phyloP scores from a whole-genome alignment of 495 filamentous ascomycete species.

The Acidomyces sp. region DNA sequence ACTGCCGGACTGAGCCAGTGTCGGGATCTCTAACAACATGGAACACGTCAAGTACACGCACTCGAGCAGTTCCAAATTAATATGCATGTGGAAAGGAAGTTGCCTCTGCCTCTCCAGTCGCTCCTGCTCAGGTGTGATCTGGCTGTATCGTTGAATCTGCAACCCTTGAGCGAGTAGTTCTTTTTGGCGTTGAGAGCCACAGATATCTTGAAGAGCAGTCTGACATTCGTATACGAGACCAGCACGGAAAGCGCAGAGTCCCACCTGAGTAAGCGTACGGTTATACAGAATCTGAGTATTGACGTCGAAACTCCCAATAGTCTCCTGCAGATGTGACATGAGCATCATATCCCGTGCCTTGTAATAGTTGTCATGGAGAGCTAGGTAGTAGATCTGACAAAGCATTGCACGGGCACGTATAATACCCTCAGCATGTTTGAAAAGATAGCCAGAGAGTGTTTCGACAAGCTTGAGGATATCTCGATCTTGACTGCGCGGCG shows the following conservation, averaged over 20 bases:
- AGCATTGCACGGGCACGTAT: conserved; percentile 94
- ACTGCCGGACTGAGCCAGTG: conserved; percentile 89
- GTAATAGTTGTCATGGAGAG: conserved; percentile 94
- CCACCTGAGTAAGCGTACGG: conserved; percentile 92
- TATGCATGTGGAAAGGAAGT: conserved; percentile 99
- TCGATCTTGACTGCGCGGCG: conserved; percentile 47
- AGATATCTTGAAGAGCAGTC: conserved; percentile 92
- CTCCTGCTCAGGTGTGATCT: conserved; percentile 94
- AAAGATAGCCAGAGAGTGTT: conserved; percentile 86
- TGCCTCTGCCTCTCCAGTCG: conserved; percentile 90
- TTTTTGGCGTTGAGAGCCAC: conserved; percentile 92
- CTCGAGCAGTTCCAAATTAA: conserved; percentile 95
- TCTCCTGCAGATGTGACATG: conserved; percentile 98
- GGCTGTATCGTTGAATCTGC: conserved; percentile 89
- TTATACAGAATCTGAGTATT: conserved; percentile 98
- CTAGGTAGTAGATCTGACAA: conserved; percentile 96
- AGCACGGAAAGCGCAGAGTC: conserved; percentile 93
- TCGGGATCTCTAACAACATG: conserved; percentile 96
- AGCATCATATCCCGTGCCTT: conserved; percentile 96
- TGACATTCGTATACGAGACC: conserved; percentile 96
- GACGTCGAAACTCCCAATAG: conserved; percentile 86
- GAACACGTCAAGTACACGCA: conserved; percentile 97
- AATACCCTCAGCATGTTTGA: conserved; percentile 84
- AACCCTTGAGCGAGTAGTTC: conserved; percentile 95
- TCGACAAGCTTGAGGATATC: conserved; percentile 68